Percentiles rank a stretch among this genome's conserved stretches.
These are phyloP conservation scores for Serendipita sp. DNA, from an alignment of 768 basidiomycete genomes.

Conservation along the genomic window DNA sequence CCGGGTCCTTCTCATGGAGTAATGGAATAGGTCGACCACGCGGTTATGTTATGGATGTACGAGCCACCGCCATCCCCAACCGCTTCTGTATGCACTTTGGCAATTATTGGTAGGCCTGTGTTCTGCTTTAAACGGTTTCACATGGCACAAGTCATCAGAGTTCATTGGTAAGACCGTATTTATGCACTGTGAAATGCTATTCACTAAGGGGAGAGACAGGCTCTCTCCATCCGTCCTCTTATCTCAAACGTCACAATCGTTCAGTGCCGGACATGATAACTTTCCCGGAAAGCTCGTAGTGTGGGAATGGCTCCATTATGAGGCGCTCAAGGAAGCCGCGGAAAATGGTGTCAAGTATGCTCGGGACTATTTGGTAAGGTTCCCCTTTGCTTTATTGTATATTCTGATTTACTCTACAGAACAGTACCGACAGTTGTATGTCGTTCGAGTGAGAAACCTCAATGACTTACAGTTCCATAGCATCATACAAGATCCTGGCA, in stretches of 20 bases:
- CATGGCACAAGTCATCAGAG: not conserved
- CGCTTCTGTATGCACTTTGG: not conserved
- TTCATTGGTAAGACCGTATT: not conserved
- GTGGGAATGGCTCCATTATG: constrained; percentile 1
- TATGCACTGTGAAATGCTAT: not conserved
- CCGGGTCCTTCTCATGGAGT: not conserved
- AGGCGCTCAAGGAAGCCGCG: not conserved
- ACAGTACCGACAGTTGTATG: not conserved
- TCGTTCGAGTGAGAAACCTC: not conserved
- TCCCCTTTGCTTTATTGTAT: not conserved
- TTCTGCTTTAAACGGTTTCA: not conserved
- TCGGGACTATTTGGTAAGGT: not conserved
- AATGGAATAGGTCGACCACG: not conserved
- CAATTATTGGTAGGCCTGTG: not conserved
- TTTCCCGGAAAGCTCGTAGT: not conserved
- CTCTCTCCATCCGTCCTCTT: constrained; percentile 1
- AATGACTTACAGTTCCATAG: not conserved
- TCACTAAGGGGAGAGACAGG: not conserved
- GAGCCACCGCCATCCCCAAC: not conserved
- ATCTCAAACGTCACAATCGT: not conserved
- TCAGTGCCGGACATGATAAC: not conserved
- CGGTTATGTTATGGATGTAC: not conserved
- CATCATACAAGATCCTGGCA: not conserved
- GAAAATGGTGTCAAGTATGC: not conserved
- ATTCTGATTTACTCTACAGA: not conserved